Conservation (phyloP, 495 filamentous ascomycete genomes). For the Talaromyces thailandensis region DNA sequence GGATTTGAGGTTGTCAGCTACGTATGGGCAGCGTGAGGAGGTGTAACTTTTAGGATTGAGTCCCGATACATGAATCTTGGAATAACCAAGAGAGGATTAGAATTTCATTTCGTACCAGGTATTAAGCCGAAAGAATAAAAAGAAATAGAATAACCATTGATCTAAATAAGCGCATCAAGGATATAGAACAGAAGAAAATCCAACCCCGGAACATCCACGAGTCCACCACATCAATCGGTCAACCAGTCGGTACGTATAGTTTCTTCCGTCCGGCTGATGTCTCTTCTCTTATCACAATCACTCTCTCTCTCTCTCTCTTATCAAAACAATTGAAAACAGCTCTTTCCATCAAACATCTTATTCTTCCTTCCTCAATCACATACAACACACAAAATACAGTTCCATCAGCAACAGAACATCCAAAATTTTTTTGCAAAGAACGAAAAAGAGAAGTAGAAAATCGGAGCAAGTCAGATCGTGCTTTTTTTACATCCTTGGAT, state of each 20-base stretch:
- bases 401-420: neutral
- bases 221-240: neutral
- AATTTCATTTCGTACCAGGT: neutral
- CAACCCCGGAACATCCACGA: neutral
- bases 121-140: neutral
- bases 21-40: constrained; percentile 43
- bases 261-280: neutral
- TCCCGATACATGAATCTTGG: too few species aligned
- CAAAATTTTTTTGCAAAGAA: neutral
- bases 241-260: neutral
- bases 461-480: neutral
- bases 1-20: constrained; percentile 61
- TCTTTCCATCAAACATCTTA: neutral
- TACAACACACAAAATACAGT: neutral
- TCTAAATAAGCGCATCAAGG: constrained; percentile 1
- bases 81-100: neutral
- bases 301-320: neutral
- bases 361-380: neutral
- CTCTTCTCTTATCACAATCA: neutral
- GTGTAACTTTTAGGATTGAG: neutral
- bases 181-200: constrained; percentile 3
- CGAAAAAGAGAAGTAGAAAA: neutral
- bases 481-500: constrained; percentile 2
- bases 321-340: neutral
- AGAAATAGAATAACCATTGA: neutral